Evolutionary conservation across 331 rosid genomes (phyloP), one percentile per base, ranked within the genome.

Genomic region (Spiraea crenata): DNA sequence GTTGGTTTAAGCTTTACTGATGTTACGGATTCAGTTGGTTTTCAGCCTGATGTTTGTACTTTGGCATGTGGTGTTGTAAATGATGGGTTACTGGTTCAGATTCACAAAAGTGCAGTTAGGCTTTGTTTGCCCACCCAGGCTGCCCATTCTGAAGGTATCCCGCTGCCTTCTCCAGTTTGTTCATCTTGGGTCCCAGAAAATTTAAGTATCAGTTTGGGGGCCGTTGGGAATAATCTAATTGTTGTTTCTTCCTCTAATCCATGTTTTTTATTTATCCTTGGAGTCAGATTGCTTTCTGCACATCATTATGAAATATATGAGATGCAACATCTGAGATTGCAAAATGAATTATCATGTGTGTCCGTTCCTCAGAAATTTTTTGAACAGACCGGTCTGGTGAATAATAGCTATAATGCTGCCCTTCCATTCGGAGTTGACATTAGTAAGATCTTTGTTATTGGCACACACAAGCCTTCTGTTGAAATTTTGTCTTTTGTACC

Each of bases 231-330:
- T 79, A 81, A 90, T 84, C 79, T 90, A 71, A 72, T 93, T 47
- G 89, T 91, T 72, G 97, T 93, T 74, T 93, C 97, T 65, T 90
- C 98, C 65, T 93, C 96, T 78, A 93, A 81, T 82, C 98, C 98
- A 16, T 93, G 91, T 70, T 66, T 90, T 77, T 77, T 93, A 67
- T 84, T 82, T 67, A 82, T 90, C 74, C 97, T 93, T 57, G 97
- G 97, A 81, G 87, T 90, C 79, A 85, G 88, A 80, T 56, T 77
- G 79, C 79, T 78, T 41, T 89, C 95, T 57, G 50, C 66, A 56
- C 73, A 77, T 77, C 75, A 82, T 51, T 85, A 84, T 71, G 97
- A 93, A 79, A 93, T 93, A 59, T 87, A 82, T 86, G 96, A 90
- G 79, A 84, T 84, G 86, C 92, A 87, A 41, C 87, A 83, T 83